These are phyloP conservation scores for Geotrichum australiense DNA, from an alignment of 1,139 yeast genomes.

Conservation along the genomic window DNA sequence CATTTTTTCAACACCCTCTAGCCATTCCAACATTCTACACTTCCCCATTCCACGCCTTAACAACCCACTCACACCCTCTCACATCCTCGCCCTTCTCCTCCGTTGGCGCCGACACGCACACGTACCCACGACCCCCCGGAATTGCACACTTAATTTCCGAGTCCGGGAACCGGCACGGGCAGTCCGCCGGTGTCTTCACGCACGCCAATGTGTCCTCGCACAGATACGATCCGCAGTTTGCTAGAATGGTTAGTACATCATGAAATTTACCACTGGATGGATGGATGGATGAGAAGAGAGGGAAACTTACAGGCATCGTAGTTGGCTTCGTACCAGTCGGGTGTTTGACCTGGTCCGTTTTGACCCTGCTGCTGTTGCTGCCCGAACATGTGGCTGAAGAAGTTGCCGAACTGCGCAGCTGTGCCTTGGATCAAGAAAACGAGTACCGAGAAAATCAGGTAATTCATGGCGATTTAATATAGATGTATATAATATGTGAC, in stretches of 20 bases:
- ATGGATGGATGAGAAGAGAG: neutral
- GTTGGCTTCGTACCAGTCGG: constrained; percentile 31
- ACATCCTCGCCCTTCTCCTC: constrained; percentile 28
- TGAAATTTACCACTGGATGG: neutral
- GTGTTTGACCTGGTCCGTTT: constrained; percentile 21
- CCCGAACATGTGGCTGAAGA: constrained; percentile 35
- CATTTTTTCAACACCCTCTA: too few species aligned
- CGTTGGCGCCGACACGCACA: constrained; percentile 80
- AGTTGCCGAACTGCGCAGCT: constrained; percentile 29
- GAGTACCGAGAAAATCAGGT: neutral
- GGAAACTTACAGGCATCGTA: constrained; percentile 29
- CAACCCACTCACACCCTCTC: constrained; percentile 35
- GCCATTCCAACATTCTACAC: constrained; percentile 29
- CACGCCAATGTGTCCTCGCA: constrained; percentile 81
- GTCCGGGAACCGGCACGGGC: constrained; percentile 87
- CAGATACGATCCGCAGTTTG: constrained; percentile 55
- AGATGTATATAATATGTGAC: too few species aligned
- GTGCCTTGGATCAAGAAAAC: constrained; percentile 5
- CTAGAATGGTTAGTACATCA: constrained; percentile 3
- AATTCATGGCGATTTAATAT: too few species aligned
- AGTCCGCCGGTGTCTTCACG: constrained; percentile 58
- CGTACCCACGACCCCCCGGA: constrained; percentile 55
- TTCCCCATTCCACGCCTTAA: constrained; percentile 40
- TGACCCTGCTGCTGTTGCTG: constrained; percentile 27
- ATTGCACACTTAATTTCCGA: constrained; percentile 75